Evolutionary conservation across 768 basidiomycete species (phyloP), one percentile per base, ranked within the genome.

Genomic region (Dacryopinax primogenitus): DNA sequence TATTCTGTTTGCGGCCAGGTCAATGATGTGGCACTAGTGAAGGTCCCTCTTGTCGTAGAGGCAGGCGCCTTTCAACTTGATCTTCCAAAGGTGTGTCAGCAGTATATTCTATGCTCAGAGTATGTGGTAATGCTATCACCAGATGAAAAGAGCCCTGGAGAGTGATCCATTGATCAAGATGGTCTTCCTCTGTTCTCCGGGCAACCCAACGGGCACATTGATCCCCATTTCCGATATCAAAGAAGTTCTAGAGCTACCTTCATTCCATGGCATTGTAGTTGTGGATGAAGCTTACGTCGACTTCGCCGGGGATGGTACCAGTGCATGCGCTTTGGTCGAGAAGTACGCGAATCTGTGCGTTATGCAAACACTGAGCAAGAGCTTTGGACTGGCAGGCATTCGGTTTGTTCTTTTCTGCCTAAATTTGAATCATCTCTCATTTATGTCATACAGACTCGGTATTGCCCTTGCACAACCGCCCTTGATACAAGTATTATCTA

Each of bases 281-380:
- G 86, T 98, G 3, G 96, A 99, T 72, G 96, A 99, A 74, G 96
- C 96, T 0, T 98, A 99, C 76, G 88, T 98, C 72, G 96, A 99
- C 74, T 99, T 98, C 71, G 84, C 88, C 0, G 80, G 80, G 0
- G 73, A 79, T 9, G 79, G 78, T 18, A 75, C 80, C 32, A 88
- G 86, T 44, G 89, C 91, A 0, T 84, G 81, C 15, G 77, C 81
- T 2, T 78, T 98, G 28, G 79, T 96, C 63, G 79, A 84, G 65
- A 83, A 90, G 61, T 98, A 90, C 72, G 84, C 83, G 11, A 99
- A 99, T 71, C 69, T 99, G 13, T 87, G 88, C 71, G 92, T 99
- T n/a, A 84, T 91, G 80, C 96, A 99, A 73, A 98, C 96, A 1
- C 77, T 98, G 36, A 95, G 92, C 76, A 99, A 98, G 72, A 87